Evolutionary conservation across 176 grass and related monocot genomes (phyloP), one percentile per base, ranked within the genome.

Genomic region (Aegilops bicornis): DNA sequence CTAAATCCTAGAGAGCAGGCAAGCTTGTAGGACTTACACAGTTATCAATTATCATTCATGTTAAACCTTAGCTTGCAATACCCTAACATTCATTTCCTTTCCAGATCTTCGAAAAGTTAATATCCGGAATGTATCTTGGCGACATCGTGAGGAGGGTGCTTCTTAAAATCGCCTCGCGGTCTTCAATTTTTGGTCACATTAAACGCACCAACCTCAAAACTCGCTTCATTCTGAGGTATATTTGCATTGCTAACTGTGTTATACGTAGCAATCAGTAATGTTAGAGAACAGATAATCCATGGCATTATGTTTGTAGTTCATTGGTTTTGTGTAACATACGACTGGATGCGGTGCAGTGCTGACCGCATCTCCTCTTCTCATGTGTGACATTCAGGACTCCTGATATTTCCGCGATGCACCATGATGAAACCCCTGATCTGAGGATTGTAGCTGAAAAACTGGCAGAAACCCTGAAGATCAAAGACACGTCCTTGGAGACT

Each of bases 111-210:
- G 93, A 98, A 88, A 98, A 98, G 81, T 37, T 94, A 76, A 84
- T 98, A 73, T 92, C 96, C 0, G 93, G 96, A 17, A 84, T 96
- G 90, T 98, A 98, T 69, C 85, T 98, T 0, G 96, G 96, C 8
- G 96, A 98, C 64, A 85, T 96, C 17, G 93, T 98, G 7, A 90
- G 96, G 77, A 82, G 93, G 56, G 91, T 96, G 43, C 79, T 98
- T 19, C 84, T 94, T n/a, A 98, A 95, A 64, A 87, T 98, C n/a
- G 82, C 90, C 2, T 62, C 64, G 24, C 89, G 76, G 15, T 88
- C 83, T 1, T 40, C 86, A 0, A 68, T 96, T 64, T 92, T 98
- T 6, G 93, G 96, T 65, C 56, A 94, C 32, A 42, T 84, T 45
- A 64, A 82, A 56, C 64, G 39, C 24, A 87, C 86, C 1, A 91